Base-by-base conservation (phyloP, 768 basidiomycete species). In the Cyclocybe cylindracea region DNA sequence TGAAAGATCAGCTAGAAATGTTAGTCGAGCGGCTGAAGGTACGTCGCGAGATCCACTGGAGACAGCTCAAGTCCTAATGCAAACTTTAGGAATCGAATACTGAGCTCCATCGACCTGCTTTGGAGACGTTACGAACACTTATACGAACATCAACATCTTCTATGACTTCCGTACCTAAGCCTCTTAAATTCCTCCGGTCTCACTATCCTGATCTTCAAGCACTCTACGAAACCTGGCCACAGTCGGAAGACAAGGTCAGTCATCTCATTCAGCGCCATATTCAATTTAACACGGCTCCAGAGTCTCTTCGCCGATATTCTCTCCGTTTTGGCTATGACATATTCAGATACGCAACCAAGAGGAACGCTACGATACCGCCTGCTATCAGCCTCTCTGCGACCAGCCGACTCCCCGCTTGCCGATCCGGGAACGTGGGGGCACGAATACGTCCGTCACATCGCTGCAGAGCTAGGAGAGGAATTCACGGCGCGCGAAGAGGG, bases 101-200 rank as follows among this genome's bases (percentile, higher is more conserved):
- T 1, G 78, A 82, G 32, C 78, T 98, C 32, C 93, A 98, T 68
- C 78, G 86, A 13, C 88, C 95, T 18, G 94, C 96, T 24, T 79
- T 99, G 10, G 96, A 99, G 74, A 93, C 93, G 3, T 79, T 99
- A 8, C 84, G 96, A 43, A 94, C 90, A 6, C 78, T 98, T 39
- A 98, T 98, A 63, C 81, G 93, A 64, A 98, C 96, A 5, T 94
- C 94, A 9, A 99, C 97, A 3, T 95, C 92, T 11, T 97, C 94
- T 5, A 98, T 99, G 96, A 99, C 97, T 9, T 95, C 94, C 18
- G 96, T 99, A 8, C 97, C 97, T 1, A 98, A 99, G 75, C 97
- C 97, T 29, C 80, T 99, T 51, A 99, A 99, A 74, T 99, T 99
- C 72, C 81, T 99, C 31, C 87, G 94, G 50, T 95, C 94, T 33